Evolutionary conservation across 768 basidiomycete genomes (phyloP).

Genomic region (Lentinula aciculospora): DNA sequence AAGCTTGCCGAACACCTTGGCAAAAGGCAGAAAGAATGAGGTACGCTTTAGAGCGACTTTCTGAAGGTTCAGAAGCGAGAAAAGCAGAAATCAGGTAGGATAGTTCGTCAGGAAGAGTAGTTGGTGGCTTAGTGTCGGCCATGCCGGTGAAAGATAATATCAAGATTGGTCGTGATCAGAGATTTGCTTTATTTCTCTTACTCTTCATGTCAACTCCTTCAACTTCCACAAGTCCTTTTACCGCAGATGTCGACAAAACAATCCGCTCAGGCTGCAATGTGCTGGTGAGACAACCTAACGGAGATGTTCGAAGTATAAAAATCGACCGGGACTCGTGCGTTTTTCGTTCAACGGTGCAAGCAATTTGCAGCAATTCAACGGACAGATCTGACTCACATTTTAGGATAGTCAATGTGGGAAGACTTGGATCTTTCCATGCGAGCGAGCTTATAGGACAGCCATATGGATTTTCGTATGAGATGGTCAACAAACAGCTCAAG

Average conservation of each 20-base stretch:
- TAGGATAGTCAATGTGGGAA: conserved; percentile 74
- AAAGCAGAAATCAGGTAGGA: conserved; percentile 47
- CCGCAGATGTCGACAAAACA: conserved; percentile 8
- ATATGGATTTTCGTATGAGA: conserved; percentile 88
- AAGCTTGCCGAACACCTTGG: conserved; percentile 44
- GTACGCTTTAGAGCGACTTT: conserved; percentile 62
- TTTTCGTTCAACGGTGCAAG: conserved; percentile 8
- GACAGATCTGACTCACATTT: not conserved
- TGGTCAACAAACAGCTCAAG: conserved; percentile 63
- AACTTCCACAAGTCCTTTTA: not conserved
- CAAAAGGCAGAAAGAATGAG: conserved; percentile 65
- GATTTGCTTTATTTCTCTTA: not conserved
- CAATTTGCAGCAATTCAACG: conserved; percentile 2
- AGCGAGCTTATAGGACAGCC: conserved; percentile 76
- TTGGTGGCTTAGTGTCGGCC: not conserved
- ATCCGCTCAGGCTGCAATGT: conserved; percentile 75
- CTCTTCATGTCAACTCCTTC: not conserved
- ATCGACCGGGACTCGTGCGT: conserved; percentile 69
- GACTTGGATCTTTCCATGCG: conserved; percentile 78
- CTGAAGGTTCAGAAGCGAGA: conserved; percentile 35
- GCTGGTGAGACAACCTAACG: conserved; percentile 73
- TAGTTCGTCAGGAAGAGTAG: conserved; percentile 46
- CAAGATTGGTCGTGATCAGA: too few relatives aligned
- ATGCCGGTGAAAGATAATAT: not conserved
- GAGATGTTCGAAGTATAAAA: conserved; percentile 71